Percentiles rank a stretch among this genome's conserved stretches.
Conservation (phyloP, 371 early-diverging fungal species). For the Mortierella sp. region DNA sequence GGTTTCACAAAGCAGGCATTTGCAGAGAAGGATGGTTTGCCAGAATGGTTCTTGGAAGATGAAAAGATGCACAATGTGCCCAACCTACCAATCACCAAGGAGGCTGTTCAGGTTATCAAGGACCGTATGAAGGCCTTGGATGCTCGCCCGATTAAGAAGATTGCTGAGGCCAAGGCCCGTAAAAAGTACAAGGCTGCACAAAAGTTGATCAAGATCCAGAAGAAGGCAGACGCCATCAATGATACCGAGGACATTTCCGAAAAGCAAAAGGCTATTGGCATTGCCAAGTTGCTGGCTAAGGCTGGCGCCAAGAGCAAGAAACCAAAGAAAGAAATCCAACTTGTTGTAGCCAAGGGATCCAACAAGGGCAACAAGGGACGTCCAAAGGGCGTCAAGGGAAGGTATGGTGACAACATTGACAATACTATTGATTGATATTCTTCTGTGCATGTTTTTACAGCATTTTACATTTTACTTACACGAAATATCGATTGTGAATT, state of each 20-base stretch:
- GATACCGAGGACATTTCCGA: constrained; percentile 93
- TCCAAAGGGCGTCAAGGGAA: constrained; percentile 97
- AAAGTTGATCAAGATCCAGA: constrained; percentile 83
- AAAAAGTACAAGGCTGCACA: constrained; percentile 87
- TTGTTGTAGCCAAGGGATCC: constrained; percentile 93
- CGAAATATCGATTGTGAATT: background rate
- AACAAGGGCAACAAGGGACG: constrained; percentile 93
- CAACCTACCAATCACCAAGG: constrained; percentile 92
- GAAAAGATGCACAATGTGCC: constrained; percentile 91
- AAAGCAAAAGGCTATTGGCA: constrained; percentile 85
- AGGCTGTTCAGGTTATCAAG: constrained; percentile 88
- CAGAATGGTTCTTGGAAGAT: constrained; percentile 95
- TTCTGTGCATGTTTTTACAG: background rate
- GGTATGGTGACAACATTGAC: constrained; percentile 55
- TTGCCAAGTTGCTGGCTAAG: constrained; percentile 82
- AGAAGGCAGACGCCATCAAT: constrained; percentile 90
- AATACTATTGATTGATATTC: constrained; percentile 2
- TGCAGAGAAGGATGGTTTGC: constrained; percentile 88
- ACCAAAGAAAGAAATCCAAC: constrained; percentile 79
- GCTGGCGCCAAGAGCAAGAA: constrained; percentile 76
- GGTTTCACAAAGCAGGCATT: constrained; percentile 92
- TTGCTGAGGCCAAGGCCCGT: constrained; percentile 98
- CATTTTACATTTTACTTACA: background rate
- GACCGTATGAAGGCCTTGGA: constrained; percentile 88
- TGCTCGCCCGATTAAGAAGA: constrained; percentile 98